Evolutionary conservation across 441 rosid species (phyloP).

Genomic region (Erodium texanum): DNA sequence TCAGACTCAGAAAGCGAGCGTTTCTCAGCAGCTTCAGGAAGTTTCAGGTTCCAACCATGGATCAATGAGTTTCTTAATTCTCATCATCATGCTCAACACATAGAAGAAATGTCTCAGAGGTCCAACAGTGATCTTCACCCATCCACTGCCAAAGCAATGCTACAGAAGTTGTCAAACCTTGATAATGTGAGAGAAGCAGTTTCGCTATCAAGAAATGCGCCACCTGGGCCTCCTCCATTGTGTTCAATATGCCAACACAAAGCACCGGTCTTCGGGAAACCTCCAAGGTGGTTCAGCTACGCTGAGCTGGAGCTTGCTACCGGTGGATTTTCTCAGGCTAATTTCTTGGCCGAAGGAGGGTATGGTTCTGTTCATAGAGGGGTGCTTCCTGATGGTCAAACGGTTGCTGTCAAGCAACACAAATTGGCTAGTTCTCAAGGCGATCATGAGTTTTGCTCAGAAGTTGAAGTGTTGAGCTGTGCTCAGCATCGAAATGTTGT

Average conservation of each 20-base stretch:
- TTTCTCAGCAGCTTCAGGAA: constrained; percentile 59
- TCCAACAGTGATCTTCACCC: constrained; percentile 22
- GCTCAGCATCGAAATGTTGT: constrained; percentile 99
- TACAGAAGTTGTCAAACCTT: constrained; percentile 61
- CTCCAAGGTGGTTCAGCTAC: constrained; percentile 87
- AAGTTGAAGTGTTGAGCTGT: constrained; percentile 97
- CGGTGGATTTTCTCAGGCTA: constrained; percentile 76
- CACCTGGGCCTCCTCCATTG: constrained; percentile 90
- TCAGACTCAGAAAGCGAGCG: constrained; percentile 81
- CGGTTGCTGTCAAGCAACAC: constrained; percentile 95
- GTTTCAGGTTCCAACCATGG: constrained; percentile 55
- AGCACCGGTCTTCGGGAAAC: constrained; percentile 93
- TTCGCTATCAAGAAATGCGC: constrained; percentile 66
- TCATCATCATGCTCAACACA: constrained; percentile 20
- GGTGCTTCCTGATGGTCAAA: constrained; percentile 77
- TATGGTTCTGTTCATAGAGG: constrained; percentile 99
- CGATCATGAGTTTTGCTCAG: constrained; percentile 93
- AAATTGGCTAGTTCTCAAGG: constrained; percentile 96
- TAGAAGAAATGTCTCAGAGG: constrained; percentile 47
- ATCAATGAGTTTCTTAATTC: constrained; percentile 3
- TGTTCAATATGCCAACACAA: constrained; percentile 96
- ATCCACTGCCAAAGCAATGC: constrained; percentile 51
- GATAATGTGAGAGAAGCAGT: constrained; percentile 81
- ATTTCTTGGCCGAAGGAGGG: constrained; percentile 98
- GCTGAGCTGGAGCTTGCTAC: constrained; percentile 94